Percentiles rank a stretch among this genome's conserved stretches.
These are phyloP conservation scores for Selaginella tamariscina DNA, from an alignment of 75 land plant genomes.

Conservation along the genomic window DNA sequence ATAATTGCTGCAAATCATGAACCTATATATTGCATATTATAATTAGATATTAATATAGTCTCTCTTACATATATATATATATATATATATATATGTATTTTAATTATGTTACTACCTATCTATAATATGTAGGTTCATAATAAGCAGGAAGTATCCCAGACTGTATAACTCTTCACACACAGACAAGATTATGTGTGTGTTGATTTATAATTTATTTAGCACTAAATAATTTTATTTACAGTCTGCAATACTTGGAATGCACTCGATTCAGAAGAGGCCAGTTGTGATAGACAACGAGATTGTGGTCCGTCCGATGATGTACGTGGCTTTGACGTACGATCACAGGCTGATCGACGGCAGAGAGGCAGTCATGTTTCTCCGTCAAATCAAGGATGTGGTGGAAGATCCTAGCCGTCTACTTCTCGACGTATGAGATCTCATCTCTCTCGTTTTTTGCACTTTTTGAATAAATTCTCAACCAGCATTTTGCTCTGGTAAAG, in stretches of 20 bases:
- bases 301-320: background rate
- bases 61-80: no score
- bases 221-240: no score
- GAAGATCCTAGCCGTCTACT: background rate
- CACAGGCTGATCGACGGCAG: constrained; percentile 4
- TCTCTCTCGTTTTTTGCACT: no score
- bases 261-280: background rate
- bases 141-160: no score
- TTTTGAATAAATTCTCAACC: no score
- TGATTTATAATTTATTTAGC: no score
- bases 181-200: no score
- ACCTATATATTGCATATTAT: background rate
- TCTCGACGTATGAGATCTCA: background rate
- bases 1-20: no score
- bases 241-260: background rate
- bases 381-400: background rate
- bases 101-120: background rate
- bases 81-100: no score
- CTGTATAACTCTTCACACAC: no score
- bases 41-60: background rate
- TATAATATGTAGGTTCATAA: no score
- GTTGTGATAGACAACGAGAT: background rate
- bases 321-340: background rate
- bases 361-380: background rate
- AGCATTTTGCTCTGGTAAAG: no score